Evolutionary conservation across 306 rosid species (phyloP).

Genomic region (Betula pendula): DNA sequence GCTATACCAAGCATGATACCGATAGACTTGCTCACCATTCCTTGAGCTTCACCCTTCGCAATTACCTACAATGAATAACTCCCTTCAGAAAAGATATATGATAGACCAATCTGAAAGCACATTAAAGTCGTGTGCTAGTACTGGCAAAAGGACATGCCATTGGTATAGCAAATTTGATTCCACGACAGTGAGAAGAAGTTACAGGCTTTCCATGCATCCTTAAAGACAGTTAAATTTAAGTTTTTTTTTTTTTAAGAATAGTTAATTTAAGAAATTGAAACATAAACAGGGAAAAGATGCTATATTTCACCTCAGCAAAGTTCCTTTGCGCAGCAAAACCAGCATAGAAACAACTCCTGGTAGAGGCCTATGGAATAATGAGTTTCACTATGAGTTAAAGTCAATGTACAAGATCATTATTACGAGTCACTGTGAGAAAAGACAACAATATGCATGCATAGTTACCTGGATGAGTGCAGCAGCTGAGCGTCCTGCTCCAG

Average conservation of each 20-base stretch:
- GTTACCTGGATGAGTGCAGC: conserved; percentile 60
- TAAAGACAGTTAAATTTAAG: conserved; percentile 6
- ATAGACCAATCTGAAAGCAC: not conserved
- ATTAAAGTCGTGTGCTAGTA: not conserved
- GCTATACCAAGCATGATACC: conserved; percentile 84
- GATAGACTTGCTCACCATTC: conserved; percentile 94
- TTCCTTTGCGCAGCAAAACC: conserved; percentile 98
- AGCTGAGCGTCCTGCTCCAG: conserved; percentile 86
- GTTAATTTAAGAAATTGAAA: conserved; percentile 3
- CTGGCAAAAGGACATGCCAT: not conserved
- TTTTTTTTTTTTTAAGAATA: not conserved
- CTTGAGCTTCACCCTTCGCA: conserved; percentile 99
- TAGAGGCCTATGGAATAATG: conserved; percentile 73
- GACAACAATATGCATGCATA: not conserved
- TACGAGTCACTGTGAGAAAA: not conserved
- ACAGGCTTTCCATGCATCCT: conserved; percentile 9
- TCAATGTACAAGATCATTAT: not conserved
- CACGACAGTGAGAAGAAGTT: conserved; percentile 20
- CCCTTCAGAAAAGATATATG: conserved; percentile 18
- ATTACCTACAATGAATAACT: conserved; percentile 60
- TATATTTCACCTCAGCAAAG: conserved; percentile 83
- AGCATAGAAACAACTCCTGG: conserved; percentile 96
- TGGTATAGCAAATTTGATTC: not conserved
- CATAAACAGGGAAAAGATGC: conserved; percentile 13
- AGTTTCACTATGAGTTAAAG: conserved; percentile 22